Base-by-base conservation (phyloP, 2,329 filamentous ascomycete genomes). In the Cercospora sp. region DNA sequence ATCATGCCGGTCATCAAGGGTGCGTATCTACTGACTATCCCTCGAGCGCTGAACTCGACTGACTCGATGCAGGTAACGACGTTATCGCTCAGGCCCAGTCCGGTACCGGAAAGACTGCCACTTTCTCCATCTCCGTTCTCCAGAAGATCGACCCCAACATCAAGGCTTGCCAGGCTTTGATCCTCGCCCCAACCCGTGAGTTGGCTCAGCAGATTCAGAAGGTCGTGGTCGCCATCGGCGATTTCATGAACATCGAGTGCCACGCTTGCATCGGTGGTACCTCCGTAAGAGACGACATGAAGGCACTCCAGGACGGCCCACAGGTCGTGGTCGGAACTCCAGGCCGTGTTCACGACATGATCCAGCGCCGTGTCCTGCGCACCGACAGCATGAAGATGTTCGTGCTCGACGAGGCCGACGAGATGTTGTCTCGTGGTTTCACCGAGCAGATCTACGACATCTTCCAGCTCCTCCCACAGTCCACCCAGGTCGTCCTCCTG, bases 371-470 rank as follows among this genome's bases (percentile, higher is more conserved):
- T 77, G 92, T 96, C 84, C 88, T 99, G 77, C 95, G 94, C 88
- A 99, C 95, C 79, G 94, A 97, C 82, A 86, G 88, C 84, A 97
- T 99, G 89, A 99, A 99, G 91, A 97, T 98, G 92, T 97, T 99
- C 83, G 93, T 99, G 78, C 92, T 99, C 77, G 95, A 99, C 81
- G 95, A 99, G 87, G 95, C 95, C 78, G 95, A 99, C 82, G 95
- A 99, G 86, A 97, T 99, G 92, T 89, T 99, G 86, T 96, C 93
- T 81, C 94, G 94, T 80, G 95, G 95, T 88, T 99, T 99, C 90
- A 97, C 94, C 78, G 95, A 99, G 87, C 95, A 99, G 87, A 99
- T 99, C 86, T 99, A 99, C 88, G 95, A 99, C 84, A 97, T 99
- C 85, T 99, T 97, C 90, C 94, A 97, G 85, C 92, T 97, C 70